Base-by-base conservation (phyloP, 441 rosid species). In the Omphalea diandra region DNA sequence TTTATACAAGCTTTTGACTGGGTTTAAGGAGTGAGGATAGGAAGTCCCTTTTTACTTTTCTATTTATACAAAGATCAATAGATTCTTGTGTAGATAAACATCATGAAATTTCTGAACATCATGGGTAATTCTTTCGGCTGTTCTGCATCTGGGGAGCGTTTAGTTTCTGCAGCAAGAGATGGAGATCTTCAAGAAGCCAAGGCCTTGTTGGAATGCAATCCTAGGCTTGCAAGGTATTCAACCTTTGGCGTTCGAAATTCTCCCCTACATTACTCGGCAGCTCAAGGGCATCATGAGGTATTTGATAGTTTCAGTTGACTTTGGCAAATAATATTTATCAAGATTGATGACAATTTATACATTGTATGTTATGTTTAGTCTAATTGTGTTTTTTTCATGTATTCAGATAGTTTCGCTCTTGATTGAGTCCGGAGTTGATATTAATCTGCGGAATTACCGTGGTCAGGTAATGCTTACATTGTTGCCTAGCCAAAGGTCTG, bases 241-340 rank as follows among this genome's bases (percentile, higher is more conserved):
- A 94, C 98, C 72, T 90, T 94, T 53, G 97, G 97, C 18, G 98
- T 90, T 72, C 86, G 96, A 56, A 94, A 94, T 82, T 94, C 98
- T 15, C 97, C 98, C 38, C 89, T 91, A 52, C 98, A 94, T 81
- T 94, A 94, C 76, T 91, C 98, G 69, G 97, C 98, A 50, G 98
- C 97, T 67, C 98, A 91, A 79, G 98, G 98, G 49, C 97, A 94
- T 86, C 90, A 90, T 72, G 98, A 94, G 97, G 98, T 94, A 81
- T 41, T 63, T 63, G 22, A 17, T 73, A 8, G 27, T 54, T 70
- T 61, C 31, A 50, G 40, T 64, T 27, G 2, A 59, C 9, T 15
- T n/a, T 33, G n/a, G 0, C 12, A 20, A 67, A 17, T 22, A 6
- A 22, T 63, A 15, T 67, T 3, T 32, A 29, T 74, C 59, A n/a